Conservation (phyloP, 139 green algal genomes). For the Coelastrella sp. region DNA sequence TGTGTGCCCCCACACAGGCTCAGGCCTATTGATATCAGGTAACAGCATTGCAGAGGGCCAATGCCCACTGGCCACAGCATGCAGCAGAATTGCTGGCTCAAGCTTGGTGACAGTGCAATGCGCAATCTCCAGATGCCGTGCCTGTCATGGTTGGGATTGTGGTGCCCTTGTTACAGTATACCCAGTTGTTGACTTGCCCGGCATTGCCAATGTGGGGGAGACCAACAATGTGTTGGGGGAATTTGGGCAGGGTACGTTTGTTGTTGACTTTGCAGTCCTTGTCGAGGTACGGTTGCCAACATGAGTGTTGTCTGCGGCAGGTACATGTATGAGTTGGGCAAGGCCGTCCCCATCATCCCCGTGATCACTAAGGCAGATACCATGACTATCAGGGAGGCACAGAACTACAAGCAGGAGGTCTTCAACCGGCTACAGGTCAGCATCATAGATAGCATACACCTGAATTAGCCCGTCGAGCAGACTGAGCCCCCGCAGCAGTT, state of each 20-base stretch:
- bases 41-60: neutral
- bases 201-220: neutral
- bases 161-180: neutral
- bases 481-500: too few species aligned
- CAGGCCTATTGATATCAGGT: slow-evolving; percentile 77
- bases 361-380: slow-evolving; percentile 85
- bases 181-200: neutral
- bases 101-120: neutral
- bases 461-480: too few species aligned
- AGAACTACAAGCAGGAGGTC: slow-evolving; percentile 74
- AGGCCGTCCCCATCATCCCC: slow-evolving; percentile 78
- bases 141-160: too few species aligned
- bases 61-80: too few species aligned
- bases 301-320: neutral
- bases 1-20: slow-evolving; percentile 83
- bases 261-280: too few species aligned
- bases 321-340: slow-evolving; percentile 72
- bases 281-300: too few species aligned
- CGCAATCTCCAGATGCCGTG: too few species aligned
- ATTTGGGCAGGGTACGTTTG: too few species aligned
- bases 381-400: slow-evolving; percentile 83
- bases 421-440: slow-evolving; percentile 65
- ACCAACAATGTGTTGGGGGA: neutral
- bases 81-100: too few species aligned
- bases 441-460: too few species aligned